These are phyloP conservation scores for Linum usitatissimum DNA, from an alignment of 345 rosid species.

Conservation along the genomic window DNA sequence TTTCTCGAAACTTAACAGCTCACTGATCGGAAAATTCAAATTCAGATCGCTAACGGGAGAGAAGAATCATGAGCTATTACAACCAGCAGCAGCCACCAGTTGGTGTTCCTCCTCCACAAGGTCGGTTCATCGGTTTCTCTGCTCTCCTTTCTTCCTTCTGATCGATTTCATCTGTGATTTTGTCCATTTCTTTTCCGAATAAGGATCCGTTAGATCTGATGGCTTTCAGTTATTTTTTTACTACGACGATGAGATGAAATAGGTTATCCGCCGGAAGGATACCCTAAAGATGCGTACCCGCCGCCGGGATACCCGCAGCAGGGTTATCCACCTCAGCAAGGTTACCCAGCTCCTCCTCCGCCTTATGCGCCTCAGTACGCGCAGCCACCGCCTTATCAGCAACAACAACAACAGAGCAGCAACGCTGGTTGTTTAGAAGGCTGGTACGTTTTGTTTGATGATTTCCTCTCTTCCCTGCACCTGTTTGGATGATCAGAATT, in stretches of 20 bases:
- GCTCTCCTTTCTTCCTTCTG: background rate
- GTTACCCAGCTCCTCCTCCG: background rate
- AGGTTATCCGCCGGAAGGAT: background rate
- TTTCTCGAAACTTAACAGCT: no score
- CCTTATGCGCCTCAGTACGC: background rate
- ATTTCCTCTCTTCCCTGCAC: no score
- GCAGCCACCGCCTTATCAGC: background rate
- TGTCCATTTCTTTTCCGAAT: no score
- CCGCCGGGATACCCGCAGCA: background rate
- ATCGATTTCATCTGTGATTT: no score
- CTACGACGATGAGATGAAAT: background rate
- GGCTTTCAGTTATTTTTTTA: no score
- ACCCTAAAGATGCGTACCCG: background rate
- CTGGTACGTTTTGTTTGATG: no score
- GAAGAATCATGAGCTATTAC: background rate
- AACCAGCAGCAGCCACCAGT: background rate
- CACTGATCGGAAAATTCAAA: no score
- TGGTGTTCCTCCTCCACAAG: background rate
- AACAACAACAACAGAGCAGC: no score
- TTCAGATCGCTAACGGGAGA: background rate
- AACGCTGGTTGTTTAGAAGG: no score
- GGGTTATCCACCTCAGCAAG: background rate
- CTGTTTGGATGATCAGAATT: no score
- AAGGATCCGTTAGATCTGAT: background rate
- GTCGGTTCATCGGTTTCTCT: background rate